Evolutionary conservation across 768 basidiomycete species (phyloP).

Genomic region (Chalciporus chontae): DNA sequence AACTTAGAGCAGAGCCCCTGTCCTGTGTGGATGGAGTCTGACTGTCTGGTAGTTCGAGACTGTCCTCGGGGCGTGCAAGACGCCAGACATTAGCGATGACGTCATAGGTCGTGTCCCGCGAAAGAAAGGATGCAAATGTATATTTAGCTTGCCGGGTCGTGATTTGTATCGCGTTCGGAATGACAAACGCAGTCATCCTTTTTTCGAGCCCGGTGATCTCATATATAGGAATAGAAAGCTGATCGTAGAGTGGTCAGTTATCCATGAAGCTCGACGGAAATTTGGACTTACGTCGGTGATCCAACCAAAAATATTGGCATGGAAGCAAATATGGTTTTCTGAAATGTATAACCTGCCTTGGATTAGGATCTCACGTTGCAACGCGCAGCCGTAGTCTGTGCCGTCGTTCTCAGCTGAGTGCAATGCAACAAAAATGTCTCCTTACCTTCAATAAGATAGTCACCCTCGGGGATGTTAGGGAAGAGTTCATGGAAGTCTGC

Average conservation of each 20-base stretch:
- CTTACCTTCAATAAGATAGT: conserved; percentile 96
- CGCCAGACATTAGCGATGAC: conserved; percentile 97
- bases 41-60: conserved; percentile 27
- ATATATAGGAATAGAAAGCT: conserved; percentile 86
- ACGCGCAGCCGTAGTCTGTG: conserved; percentile 93
- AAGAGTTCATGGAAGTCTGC: conserved; percentile 96
- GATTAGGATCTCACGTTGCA: conserved; percentile 94
- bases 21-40: conserved; percentile 16
- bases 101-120: conserved; percentile 93
- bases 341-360: conserved; percentile 97
- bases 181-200: conserved; percentile 97
- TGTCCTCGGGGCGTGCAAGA: conserved; percentile 70
- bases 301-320: conserved; percentile 99
- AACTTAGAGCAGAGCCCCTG: conserved; percentile 16
- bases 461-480: conserved; percentile 83
- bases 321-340: conserved; percentile 99
- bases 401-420: conserved; percentile 1
- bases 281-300: conserved; percentile 79
- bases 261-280: not conserved
- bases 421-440: conserved; percentile 8
- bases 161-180: conserved; percentile 93
- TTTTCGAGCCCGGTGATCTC: conserved; percentile 88
- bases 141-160: conserved; percentile 82
- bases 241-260: conserved; percentile 13
- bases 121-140: conserved; percentile 94